Conservation (phyloP, 306 rosid genomes). For the Rosa multiflora region DNA sequence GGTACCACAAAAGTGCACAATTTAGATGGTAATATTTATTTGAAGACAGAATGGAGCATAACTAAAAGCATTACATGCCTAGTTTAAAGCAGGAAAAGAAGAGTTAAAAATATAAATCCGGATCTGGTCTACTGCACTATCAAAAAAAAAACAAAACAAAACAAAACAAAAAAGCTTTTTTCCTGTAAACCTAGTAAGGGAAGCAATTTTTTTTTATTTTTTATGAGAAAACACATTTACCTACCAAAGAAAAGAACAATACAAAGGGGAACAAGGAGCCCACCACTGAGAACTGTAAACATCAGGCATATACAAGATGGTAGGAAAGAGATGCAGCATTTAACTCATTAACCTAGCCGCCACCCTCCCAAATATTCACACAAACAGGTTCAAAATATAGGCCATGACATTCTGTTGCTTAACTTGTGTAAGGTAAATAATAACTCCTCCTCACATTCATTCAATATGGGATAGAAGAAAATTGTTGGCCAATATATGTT, state of each 20-base stretch:
- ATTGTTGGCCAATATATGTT: background rate
- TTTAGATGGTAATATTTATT: constrained; percentile 20
- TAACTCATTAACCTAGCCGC: background rate
- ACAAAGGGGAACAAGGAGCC: background rate
- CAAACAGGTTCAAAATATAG: too few species aligned
- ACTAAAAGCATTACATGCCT: constrained; percentile 5
- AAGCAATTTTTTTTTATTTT: too few species aligned
- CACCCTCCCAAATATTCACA: too few species aligned
- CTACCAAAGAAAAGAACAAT: background rate
- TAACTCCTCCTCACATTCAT: too few species aligned
- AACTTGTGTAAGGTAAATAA: too few species aligned
- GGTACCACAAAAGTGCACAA: constrained; percentile 18
- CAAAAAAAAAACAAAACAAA: too few species aligned
- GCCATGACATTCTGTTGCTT: too few species aligned
- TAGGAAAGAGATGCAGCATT: background rate
- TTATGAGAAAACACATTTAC: too few species aligned
- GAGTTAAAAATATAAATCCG: background rate
- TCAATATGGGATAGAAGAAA: too few species aligned
- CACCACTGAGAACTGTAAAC: background rate
- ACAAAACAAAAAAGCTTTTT: too few species aligned
- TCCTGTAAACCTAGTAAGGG: too few species aligned
- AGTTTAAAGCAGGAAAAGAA: background rate
- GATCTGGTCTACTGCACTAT: background rate
- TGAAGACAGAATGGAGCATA: constrained; percentile 7
- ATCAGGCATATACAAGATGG: background rate